Conservation (phyloP, 768 basidiomycete genomes). For the Suillus placidus region DNA sequence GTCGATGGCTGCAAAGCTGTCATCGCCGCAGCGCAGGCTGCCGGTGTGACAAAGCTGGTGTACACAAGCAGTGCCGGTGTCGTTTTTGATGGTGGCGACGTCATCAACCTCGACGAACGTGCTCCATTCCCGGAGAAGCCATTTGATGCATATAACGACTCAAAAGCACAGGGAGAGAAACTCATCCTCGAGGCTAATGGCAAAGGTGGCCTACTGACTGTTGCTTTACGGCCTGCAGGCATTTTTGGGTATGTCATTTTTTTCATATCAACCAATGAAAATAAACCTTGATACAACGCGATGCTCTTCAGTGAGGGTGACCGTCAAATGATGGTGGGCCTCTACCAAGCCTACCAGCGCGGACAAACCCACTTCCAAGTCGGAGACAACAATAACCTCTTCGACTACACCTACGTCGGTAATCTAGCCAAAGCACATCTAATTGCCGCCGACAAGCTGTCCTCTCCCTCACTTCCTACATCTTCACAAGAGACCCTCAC, state of each 20-base stretch:
- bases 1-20: constrained; percentile 88
- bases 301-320: constrained; percentile 75
- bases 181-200: constrained; percentile 87
- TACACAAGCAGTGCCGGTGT: constrained; percentile 95
- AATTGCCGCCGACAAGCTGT: constrained; percentile 88
- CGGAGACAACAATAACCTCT: constrained; percentile 90
- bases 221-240: constrained; percentile 88
- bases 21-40: constrained; percentile 76
- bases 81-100: constrained; percentile 79
- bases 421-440: constrained; percentile 95
- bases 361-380: constrained; percentile 92
- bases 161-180: constrained; percentile 87
- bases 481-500: constrained; percentile 25
- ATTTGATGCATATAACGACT: constrained; percentile 92
- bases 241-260: constrained; percentile 83
- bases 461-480: constrained; percentile 49
- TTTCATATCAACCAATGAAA: not conserved
- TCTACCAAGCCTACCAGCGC: constrained; percentile 76
- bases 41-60: constrained; percentile 82
- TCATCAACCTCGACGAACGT: constrained; percentile 89
- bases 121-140: constrained; percentile 69
- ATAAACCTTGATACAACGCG: not conserved
- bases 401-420: constrained; percentile 96
- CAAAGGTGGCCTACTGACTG: constrained; percentile 80
- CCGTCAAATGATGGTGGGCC: constrained; percentile 79